Evolutionary conservation across 2,329 filamentous ascomycete genomes (phyloP), one percentile per base, ranked within the genome.

Genomic region (Beauveria australis): DNA sequence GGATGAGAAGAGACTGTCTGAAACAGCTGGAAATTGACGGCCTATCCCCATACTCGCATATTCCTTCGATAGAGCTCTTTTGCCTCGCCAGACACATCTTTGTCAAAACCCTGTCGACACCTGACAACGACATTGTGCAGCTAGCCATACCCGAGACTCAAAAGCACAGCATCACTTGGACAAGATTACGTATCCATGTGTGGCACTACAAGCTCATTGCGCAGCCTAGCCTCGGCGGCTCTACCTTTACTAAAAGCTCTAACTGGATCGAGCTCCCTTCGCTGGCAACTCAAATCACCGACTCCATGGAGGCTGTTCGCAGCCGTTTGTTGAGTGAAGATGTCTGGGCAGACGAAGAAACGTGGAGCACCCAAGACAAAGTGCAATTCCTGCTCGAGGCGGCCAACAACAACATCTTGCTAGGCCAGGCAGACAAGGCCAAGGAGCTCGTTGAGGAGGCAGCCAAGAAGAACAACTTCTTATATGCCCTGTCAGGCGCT

Each of bases 21-120:
- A 75, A 75, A 2, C 83, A 83, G 18, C 79, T 97, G 9, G 84
- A 87, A 26, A 80, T 91, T 0, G 94, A 99, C 71, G 94, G 94
- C 12, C 88, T 95, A 51, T 88, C 89, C 0, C 88, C 89, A 0
- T 99, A 97, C 73, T 84, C 87, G 53, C 81, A 96, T 61, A 92
- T 92, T 22, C 91, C 92, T 0, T 83, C 89, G 65, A 80, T 96
- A 16, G 91, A 97, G 70, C 80, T 97, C 1, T 89, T 97, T 64
- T 87, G 86, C 64, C 77, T 97, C 7, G 90, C 92, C 3, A 74
- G 77, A 28, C 77, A 77, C 64, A 71, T 83, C 30, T 76, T 85
- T 59, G 71, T 72, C 2, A 63, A 63, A 5, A 62, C 61, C 5
- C 59, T 73, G 16, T 33, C 61, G 1, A 44, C 65, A 62, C 69